Conservation (phyloP, 352 stramenopile genomes). For the Vaucheria bursata region DNA sequence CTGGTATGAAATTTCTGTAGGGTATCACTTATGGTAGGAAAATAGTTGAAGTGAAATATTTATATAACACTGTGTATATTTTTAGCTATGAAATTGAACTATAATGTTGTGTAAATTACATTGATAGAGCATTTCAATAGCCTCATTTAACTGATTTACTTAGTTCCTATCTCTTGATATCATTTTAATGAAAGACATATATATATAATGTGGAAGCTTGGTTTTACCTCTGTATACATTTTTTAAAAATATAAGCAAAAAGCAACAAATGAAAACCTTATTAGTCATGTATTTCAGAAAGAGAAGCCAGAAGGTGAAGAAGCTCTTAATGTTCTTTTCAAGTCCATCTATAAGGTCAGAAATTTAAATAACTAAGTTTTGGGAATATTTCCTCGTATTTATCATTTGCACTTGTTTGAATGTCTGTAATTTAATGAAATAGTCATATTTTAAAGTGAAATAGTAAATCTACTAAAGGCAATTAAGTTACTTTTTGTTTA, state of each 20-base stretch:
- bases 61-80: neutral
- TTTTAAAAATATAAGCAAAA: neutral
- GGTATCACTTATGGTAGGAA: too few relatives aligned
- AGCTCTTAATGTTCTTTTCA: constrained; percentile 68
- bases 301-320: constrained; percentile 68
- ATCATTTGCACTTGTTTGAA: too few relatives aligned
- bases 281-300: constrained; percentile 6
- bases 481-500: too few relatives aligned
- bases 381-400: too few relatives aligned
- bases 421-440: too few relatives aligned
- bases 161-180: neutral
- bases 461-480: too few relatives aligned
- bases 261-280: too few relatives aligned
- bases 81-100: neutral
- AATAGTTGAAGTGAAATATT: too few relatives aligned
- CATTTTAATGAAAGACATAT: neutral
- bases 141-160: neutral
- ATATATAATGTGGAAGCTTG: neutral
- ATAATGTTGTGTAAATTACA: neutral
- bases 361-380: too few relatives aligned
- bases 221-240: neutral
- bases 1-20: neutral
- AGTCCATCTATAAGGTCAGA: constrained; percentile 65
- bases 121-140: neutral
- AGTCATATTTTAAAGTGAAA: too few relatives aligned